Evolutionary conservation across 2,329 filamentous ascomycete genomes (phyloP).

Genomic region (Ceratocystis albifundus): DNA sequence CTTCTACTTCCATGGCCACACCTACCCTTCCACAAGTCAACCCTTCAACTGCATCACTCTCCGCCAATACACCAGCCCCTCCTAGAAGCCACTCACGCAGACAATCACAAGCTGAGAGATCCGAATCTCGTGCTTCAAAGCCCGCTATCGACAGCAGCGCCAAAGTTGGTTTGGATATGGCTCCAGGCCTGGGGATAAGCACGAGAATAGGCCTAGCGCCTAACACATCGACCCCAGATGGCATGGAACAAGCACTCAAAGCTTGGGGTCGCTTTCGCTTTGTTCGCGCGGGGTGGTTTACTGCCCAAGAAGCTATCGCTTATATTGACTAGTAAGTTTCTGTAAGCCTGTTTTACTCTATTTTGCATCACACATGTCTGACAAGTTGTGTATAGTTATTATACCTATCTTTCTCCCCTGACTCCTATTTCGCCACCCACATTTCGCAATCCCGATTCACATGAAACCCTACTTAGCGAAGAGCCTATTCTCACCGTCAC

Average conservation of each 20-base stretch:
- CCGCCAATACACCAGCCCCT: neutral
- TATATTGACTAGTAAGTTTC: slow-evolving; percentile 76
- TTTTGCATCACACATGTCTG: slow-evolving; percentile 15
- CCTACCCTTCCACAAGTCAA: slow-evolving; percentile 1
- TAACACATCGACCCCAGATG: slow-evolving; percentile 27
- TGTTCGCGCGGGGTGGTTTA: slow-evolving; percentile 95
- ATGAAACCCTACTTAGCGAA: slow-evolving; percentile 68
- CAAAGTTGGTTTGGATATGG: neutral
- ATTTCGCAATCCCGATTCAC: slow-evolving; percentile 69
- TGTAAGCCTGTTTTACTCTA: neutral
- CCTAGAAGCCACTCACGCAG: slow-evolving; percentile 14
- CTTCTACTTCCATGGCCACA: slow-evolving; percentile 14
- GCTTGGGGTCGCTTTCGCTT: slow-evolving; percentile 91
- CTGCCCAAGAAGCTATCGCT: slow-evolving; percentile 78
- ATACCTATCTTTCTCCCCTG: slow-evolving; percentile 77
- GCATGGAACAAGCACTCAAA: slow-evolving; percentile 50
- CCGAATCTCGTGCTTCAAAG: neutral
- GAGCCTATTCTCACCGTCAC: slow-evolving; percentile 90
- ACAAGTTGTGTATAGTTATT: slow-evolving; percentile 50
- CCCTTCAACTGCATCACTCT: slow-evolving; percentile 2
- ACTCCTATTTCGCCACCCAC: slow-evolving; percentile 90
- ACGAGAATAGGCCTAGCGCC: slow-evolving; percentile 33
- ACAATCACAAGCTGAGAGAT: slow-evolving; percentile 13
- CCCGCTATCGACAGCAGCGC: slow-evolving; percentile 30
- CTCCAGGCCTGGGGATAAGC: neutral